Percentiles rank a stretch among this genome's conserved stretches.
Conservation (phyloP, 176 grass and related monocot genomes). For the Musa schizocarpa region DNA sequence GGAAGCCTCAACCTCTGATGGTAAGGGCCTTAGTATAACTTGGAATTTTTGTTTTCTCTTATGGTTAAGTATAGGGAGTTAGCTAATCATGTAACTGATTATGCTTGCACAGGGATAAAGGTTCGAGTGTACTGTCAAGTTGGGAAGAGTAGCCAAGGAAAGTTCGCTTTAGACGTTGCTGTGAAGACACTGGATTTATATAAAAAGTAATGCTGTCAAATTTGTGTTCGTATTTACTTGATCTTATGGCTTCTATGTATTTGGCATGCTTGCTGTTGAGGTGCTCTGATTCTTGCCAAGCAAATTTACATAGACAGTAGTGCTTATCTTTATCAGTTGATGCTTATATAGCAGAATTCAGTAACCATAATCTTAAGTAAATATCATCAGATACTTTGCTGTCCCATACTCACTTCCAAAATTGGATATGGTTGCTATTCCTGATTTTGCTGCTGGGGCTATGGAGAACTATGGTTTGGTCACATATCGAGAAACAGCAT, state of each 20-base stretch:
- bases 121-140: slow-evolving; percentile 90
- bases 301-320: not conserved
- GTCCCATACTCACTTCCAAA: slow-evolving; percentile 80
- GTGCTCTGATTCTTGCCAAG: slow-evolving; percentile 12
- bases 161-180: slow-evolving; percentile 85
- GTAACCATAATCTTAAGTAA: not conserved
- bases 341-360: not conserved
- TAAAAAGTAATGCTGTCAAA: slow-evolving; percentile 59
- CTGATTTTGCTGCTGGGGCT: slow-evolving; percentile 68
- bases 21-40: slow-evolving; percentile 35
- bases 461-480: slow-evolving; percentile 99
- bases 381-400: slow-evolving; percentile 66
- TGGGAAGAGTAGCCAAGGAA: slow-evolving; percentile 81
- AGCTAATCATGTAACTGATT: not conserved
- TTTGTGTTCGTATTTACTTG: not conserved
- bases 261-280: not conserved
- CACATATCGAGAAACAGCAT: slow-evolving; percentile 75
- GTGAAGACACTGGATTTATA: slow-evolving; percentile 92
- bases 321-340: not conserved
- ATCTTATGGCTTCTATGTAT: not conserved
- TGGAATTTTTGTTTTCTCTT: slow-evolving; percentile 10
- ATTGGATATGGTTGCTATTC: slow-evolving; percentile 97
- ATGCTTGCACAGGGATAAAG: slow-evolving; percentile 38
- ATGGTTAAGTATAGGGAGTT: not conserved
- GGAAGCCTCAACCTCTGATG: slow-evolving; percentile 67